phyloP scores from a whole-genome alignment of 495 filamentous ascomycete species.

The Lepidopterella palustris region DNA sequence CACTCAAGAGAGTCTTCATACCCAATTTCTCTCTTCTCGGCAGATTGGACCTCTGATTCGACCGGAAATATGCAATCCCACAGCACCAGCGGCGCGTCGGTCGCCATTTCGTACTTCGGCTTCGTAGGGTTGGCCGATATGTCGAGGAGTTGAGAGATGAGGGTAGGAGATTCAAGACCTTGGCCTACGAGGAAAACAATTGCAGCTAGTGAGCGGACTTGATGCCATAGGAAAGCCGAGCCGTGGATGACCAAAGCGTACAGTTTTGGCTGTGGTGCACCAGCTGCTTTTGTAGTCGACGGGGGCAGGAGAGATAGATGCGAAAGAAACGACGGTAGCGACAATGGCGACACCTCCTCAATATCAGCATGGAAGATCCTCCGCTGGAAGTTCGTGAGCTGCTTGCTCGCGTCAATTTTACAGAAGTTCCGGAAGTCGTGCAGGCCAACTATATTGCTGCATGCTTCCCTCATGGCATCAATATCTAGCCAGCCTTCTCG shows the following conservation, averaged over 20 bases:
- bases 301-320: slow-evolving; percentile 12
- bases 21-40: slow-evolving; percentile 41
- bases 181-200: slow-evolving; percentile 90
- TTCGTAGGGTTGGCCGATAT: slow-evolving; percentile 57
- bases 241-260: slow-evolving; percentile 84
- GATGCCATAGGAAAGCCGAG: slow-evolving; percentile 96
- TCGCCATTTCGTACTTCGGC: slow-evolving; percentile 84
- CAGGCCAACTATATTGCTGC: slow-evolving; percentile 66
- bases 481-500: slow-evolving; percentile 65
- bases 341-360: slow-evolving; percentile 46
- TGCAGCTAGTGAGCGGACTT: slow-evolving; percentile 85
- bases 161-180: slow-evolving; percentile 66
- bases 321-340: slow-evolving; percentile 19
- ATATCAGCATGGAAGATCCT: slow-evolving; percentile 71
- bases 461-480: slow-evolving; percentile 74
- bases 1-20: slow-evolving; percentile 63
- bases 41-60: slow-evolving; percentile 9
- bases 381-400: slow-evolving; percentile 73
- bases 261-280: slow-evolving; percentile 51
- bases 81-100: slow-evolving; percentile 79
- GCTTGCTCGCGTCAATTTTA: slow-evolving; percentile 79
- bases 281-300: slow-evolving; percentile 1
- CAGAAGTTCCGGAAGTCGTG: slow-evolving; percentile 98
- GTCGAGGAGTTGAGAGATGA: slow-evolving; percentile 70
- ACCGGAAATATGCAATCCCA: slow-evolving; percentile 90